Conservation (phyloP, 768 basidiomycete genomes). For the Favolaschia claudopus region DNA sequence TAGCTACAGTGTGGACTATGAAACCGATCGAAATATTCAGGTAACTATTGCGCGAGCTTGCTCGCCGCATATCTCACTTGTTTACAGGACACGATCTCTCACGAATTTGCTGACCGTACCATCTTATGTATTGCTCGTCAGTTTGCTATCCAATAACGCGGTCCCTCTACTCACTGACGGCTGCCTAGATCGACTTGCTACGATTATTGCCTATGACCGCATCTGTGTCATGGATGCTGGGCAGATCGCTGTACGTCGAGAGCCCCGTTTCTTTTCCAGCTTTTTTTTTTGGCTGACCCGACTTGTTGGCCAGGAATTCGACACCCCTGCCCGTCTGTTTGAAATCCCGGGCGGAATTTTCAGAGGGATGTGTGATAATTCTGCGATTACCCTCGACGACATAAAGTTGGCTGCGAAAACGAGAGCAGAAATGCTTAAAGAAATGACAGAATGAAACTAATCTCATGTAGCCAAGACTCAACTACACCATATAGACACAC, state of each 20-base stretch:
- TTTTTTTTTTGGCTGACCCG: neutral
- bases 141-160: constrained; percentile 36
- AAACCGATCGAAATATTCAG: constrained; percentile 93
- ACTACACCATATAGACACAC: constrained; percentile 5
- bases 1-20: constrained; percentile 88
- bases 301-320: constrained; percentile 68
- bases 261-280: neutral
- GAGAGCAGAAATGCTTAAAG: constrained; percentile 14
- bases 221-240: constrained; percentile 90
- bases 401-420: constrained; percentile 53
- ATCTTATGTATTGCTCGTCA: constrained; percentile 87
- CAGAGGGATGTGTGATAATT: constrained; percentile 85
- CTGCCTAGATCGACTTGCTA: constrained; percentile 75
- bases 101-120: constrained; percentile 84
- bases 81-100: constrained; percentile 85
- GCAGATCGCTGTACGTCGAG: constrained; percentile 65
- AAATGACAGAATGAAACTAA: no score
- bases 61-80: no score
- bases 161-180: neutral
- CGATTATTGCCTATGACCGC: constrained; percentile 88
- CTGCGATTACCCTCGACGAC: constrained; percentile 78
- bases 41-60: no score
- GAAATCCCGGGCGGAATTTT: constrained; percentile 70
- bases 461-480: constrained; percentile 7
- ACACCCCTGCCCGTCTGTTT: constrained; percentile 76